Evolutionary conservation across 192 early-diverging fungal species (phyloP).

Genomic region (Dissophora ornata): DNA sequence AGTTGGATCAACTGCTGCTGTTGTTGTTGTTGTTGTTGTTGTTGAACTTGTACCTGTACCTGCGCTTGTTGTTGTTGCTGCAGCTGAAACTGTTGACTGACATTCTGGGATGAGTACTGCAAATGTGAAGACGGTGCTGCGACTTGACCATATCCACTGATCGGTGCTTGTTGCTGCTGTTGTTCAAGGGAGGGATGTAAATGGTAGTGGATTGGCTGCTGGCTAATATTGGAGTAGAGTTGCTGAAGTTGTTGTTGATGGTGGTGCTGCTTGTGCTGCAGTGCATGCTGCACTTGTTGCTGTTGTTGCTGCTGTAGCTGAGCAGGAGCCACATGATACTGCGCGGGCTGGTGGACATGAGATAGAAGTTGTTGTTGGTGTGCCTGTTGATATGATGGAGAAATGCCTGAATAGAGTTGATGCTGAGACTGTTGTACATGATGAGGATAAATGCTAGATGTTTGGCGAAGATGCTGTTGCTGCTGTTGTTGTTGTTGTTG

Average conservation of each 20-base stretch:
- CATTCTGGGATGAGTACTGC: conserved; percentile 27
- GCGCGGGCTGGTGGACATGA: conserved; percentile 26
- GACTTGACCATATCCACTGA: conserved; percentile 23
- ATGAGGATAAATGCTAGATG: conserved; percentile 19
- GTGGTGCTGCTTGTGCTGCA: conserved; percentile 9
- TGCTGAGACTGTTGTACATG: conserved; percentile 45
- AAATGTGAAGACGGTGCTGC: conserved; percentile 24
- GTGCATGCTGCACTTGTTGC: conserved; percentile 21
- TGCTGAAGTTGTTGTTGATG: conserved; percentile 32
- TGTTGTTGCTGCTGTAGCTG: conserved; percentile 35
- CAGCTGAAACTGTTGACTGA: conserved; percentile 30
- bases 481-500: conserved; percentile 26
- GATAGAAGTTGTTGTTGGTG: conserved; percentile 34
- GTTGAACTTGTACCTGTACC: conserved; percentile 33
- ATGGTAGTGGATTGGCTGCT: conserved; percentile 23
- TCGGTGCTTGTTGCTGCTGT: conserved; percentile 18
- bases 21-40: conserved; percentile 40
- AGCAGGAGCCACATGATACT: not conserved
- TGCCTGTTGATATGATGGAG: conserved; percentile 14
- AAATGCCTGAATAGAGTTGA: conserved; percentile 11
- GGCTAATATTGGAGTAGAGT: conserved; percentile 10
- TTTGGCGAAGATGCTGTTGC: conserved; percentile 22
- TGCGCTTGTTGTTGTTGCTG: conserved; percentile 42
- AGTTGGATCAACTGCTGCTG: conserved; percentile 63
- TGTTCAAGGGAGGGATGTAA: conserved; percentile 21